Percentiles rank a stretch among this genome's conserved stretches.
phyloP scores from a whole-genome alignment of 768 basidiomycete genomes.

The Pisolithus orientalis region DNA sequence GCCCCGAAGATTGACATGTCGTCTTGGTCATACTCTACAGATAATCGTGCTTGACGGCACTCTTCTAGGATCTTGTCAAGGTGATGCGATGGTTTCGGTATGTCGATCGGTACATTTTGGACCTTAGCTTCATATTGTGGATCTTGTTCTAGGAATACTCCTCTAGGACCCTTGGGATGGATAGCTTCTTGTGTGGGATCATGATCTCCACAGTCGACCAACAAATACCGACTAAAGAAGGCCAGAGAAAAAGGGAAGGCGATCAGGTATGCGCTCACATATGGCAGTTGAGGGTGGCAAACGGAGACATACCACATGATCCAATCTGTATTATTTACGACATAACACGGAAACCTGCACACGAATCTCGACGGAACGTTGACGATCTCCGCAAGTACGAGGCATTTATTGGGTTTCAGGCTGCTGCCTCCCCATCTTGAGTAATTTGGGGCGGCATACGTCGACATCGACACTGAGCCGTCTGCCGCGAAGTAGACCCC shows the following conservation, averaged over 20 bases:
- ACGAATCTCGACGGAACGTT: conserved; percentile 54
- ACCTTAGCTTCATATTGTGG: neutral
- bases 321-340: conserved; percentile 61
- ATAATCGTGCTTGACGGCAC: conserved; percentile 34
- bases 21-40: conserved; percentile 44
- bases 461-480: conserved; percentile 39
- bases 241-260: conserved; percentile 25
- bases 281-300: neutral
- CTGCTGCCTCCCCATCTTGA: conserved; percentile 46
- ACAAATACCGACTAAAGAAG: conserved; percentile 26
- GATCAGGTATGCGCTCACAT: no score
- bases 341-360: conserved; percentile 33
- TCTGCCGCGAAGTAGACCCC: conserved; percentile 69
- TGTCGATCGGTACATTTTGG: conserved; percentile 31
- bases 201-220: neutral
- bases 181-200: neutral
- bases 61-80: conserved; percentile 41
- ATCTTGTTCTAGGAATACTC: neutral
- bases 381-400: conserved; percentile 61
- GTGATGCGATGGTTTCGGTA: conserved; percentile 53
- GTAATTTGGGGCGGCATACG: conserved; percentile 33
- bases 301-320: conserved; percentile 49
- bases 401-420: conserved; percentile 40
- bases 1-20: conserved; percentile 41
- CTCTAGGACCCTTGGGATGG: neutral